Base-by-base conservation (phyloP, 73 alveolate species). In the Paramecium biaurelia region DNA sequence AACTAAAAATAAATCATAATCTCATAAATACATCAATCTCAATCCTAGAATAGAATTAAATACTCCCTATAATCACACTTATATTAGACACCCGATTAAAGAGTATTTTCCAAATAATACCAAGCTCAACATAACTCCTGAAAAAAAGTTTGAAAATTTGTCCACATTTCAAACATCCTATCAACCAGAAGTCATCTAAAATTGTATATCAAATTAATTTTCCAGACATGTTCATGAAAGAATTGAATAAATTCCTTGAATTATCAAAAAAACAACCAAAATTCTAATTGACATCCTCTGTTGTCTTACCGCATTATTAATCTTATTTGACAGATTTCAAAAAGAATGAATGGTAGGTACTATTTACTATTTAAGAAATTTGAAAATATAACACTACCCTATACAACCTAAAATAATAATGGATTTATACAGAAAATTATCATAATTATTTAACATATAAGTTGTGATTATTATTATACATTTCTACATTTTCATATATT, bases 381-480 rank as follows among this genome's bases (percentile, higher is more conserved):
- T 43, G 85, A 92, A 57, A 41, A n/a, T 1, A 53, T 38, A 24
- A 45, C 49, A 26, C 35, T 20, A 10, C 79, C 47, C 21, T 59
- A 59, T 21, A 21, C 0, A 11, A 32, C 76, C 12, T 59, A 53
- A 49, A 21, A 85, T 30, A 97, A 95, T 88, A 53, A 85, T 74
- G 98, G 98, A n/a, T 97, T 90, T 67, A 98, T 93, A 97, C 95
- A 79, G 97, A 97, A 15, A 23, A 21, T 72, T 76, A 76, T 20
- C 18, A 76, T 11, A 3, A 0, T 30, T n/a, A 41, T 76, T 76
- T 4, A 41, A n/a, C n/a, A 38, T 45, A n/a, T 32, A 24, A 95
- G 97, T 30, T 98, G 98, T 57, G 97, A 96, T 76, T 98, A 95
- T 70, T n/a, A n/a, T n/a, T n/a, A n/a, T n/a, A n/a, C n/a, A n/a